Conservation (phyloP, 1,284 basidiomycete species). For the Phlebopus sp. region DNA sequence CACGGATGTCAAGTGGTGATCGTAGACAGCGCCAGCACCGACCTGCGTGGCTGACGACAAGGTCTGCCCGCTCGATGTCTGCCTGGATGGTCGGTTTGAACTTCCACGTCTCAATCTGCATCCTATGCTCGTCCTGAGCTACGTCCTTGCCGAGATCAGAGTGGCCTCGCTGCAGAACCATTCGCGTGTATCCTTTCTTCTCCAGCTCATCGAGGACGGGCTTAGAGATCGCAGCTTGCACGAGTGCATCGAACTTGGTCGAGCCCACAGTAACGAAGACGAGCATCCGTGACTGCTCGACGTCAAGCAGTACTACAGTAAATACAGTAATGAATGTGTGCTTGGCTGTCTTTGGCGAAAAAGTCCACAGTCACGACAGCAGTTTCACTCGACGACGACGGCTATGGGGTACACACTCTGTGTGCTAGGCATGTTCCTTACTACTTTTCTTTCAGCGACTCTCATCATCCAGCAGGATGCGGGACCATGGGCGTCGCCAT, state of each 20-base stretch:
- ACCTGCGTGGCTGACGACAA: slow-evolving; percentile 95
- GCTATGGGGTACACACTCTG: slow-evolving; percentile 43
- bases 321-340: not conserved
- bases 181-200: slow-evolving; percentile 49
- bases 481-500: slow-evolving; percentile 99
- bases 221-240: slow-evolving; percentile 59
- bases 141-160: slow-evolving; percentile 31
- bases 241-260: slow-evolving; percentile 80
- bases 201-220: slow-evolving; percentile 54
- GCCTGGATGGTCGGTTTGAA: slow-evolving; percentile 72
- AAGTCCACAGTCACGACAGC: slow-evolving; percentile 7
- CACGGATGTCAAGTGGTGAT: slow-evolving; percentile 7
- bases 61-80: slow-evolving; percentile 64
- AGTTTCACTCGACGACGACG: not conserved
- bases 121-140: slow-evolving; percentile 32
- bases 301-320: not conserved
- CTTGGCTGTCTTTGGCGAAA: not conserved
- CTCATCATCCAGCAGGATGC: slow-evolving; percentile 63
- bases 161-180: slow-evolving; percentile 79
- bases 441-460: not conserved
- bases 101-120: slow-evolving; percentile 63
- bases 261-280: slow-evolving; percentile 89
- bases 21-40: slow-evolving; percentile 19
- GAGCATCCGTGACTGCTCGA: slow-evolving; percentile 40
- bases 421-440: slow-evolving; percentile 31